A percentile compares a stretch with the other conserved stretches of the same genome.
These are phyloP conservation scores for Beauveria varroae DNA, from an alignment of 2,329 filamentous ascomycete genomes.

Conservation along the genomic window DNA sequence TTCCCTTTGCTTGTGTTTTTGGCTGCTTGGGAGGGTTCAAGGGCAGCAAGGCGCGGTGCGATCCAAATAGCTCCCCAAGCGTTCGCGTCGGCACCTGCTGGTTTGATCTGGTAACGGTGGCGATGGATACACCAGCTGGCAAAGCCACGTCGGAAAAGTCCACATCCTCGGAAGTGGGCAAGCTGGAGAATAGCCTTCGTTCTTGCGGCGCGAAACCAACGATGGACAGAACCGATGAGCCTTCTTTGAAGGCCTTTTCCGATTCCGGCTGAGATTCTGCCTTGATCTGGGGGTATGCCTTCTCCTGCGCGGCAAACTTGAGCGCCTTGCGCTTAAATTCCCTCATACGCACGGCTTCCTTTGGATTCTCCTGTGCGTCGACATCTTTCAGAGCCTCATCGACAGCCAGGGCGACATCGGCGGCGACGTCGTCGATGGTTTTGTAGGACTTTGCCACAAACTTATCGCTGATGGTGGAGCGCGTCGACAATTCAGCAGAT, in stretches of 20 bases:
- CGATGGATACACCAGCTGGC: conserved; percentile 62
- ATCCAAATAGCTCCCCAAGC: conserved; percentile 66
- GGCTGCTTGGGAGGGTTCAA: conserved; percentile 65
- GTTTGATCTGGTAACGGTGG: conserved; percentile 26
- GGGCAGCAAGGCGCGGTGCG: conserved; percentile 55
- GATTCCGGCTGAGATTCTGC: conserved; percentile 32
- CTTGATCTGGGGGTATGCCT: conserved; percentile 38
- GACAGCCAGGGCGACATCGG: conserved; percentile 45
- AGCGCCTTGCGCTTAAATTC: conserved; percentile 57
- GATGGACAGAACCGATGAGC: conserved; percentile 61
- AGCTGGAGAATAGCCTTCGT: conserved; percentile 78
- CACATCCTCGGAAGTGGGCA: conserved; percentile 38
- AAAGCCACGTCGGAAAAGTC: conserved; percentile 42
- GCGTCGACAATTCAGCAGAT: conserved; percentile 35
- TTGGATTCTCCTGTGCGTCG: conserved; percentile 25
- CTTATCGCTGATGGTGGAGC: conserved; percentile 47
- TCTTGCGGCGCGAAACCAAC: conserved; percentile 67
- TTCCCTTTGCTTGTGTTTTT: conserved; percentile 60
- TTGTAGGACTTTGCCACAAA: conserved; percentile 44
- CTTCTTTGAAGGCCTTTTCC: conserved; percentile 32
- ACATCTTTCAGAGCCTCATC: conserved; percentile 42
- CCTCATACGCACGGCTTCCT: conserved; percentile 36
- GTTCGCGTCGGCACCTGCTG: conserved; percentile 48
- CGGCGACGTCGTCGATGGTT: conserved; percentile 57
- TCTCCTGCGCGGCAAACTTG: conserved; percentile 55